These are phyloP conservation scores for Polygonum aviculare DNA, from an alignment of 148 eudicot genomes.

Conservation along the genomic window DNA sequence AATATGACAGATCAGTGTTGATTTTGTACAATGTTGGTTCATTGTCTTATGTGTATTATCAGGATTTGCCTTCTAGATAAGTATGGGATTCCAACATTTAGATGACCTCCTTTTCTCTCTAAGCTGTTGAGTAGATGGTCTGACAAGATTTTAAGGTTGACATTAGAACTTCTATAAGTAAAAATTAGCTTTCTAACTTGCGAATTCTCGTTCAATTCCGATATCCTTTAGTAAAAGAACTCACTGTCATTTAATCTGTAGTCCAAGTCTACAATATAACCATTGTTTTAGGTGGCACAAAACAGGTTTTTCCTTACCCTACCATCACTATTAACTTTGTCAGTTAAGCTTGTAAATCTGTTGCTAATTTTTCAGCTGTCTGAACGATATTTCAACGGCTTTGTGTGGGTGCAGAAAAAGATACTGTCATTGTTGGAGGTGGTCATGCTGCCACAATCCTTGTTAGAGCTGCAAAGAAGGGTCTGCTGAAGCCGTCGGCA, in stretches of 20 bases:
- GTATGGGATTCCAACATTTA: too few relatives aligned
- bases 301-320: background rate
- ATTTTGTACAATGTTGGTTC: too few relatives aligned
- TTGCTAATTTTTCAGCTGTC: constrained; percentile 8
- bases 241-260: background rate
- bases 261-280: background rate
- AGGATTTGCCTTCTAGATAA: background rate
- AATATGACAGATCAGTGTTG: too few relatives aligned
- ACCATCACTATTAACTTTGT: background rate
- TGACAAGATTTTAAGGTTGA: background rate
- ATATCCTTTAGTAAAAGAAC: background rate
- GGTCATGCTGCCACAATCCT: constrained; percentile 92
- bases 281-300: background rate
- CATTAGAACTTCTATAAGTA: background rate
- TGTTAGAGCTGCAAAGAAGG: constrained; percentile 75
- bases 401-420: constrained; percentile 29
- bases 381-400: constrained; percentile 1
- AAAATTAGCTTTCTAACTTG: background rate
- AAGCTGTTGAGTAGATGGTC: background rate
- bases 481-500: constrained; percentile 71
- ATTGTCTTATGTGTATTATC: background rate
- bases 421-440: constrained; percentile 79
- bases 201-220: background rate
- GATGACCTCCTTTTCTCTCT: background rate
- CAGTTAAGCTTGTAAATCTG: background rate